Percentiles rank a stretch among this genome's conserved stretches.
Conservation (phyloP, 768 basidiomycete species). For the Mycena crocata region DNA sequence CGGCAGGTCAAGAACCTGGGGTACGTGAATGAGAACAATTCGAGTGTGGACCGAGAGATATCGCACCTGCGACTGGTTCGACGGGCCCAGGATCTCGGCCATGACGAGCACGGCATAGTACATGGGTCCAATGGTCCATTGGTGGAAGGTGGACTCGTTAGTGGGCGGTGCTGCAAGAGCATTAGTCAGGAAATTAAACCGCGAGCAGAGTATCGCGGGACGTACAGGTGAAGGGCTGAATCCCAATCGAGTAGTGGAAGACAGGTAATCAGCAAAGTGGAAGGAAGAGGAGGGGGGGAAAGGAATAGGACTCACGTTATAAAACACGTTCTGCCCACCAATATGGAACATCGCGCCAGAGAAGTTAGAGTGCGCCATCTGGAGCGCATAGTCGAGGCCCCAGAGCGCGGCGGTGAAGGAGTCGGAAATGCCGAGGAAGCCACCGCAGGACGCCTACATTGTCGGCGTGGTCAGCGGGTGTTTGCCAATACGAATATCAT, state of each 20-base stretch:
- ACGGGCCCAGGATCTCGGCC: slow-evolving; percentile 56
- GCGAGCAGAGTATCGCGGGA: background rate
- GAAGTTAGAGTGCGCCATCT: slow-evolving; percentile 55
- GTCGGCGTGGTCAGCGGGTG: background rate
- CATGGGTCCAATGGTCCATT: slow-evolving; percentile 67
- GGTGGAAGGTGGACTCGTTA: slow-evolving; percentile 53
- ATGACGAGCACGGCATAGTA: slow-evolving; percentile 60
- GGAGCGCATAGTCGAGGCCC: slow-evolving; percentile 61
- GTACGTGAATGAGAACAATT: too few species aligned
- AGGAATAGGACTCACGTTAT: slow-evolving; percentile 45
- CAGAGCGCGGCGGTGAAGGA: slow-evolving; percentile 63
- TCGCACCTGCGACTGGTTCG: slow-evolving; percentile 48
- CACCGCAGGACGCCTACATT: slow-evolving; percentile 61
- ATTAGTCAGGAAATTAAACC: slow-evolving; percentile 42
- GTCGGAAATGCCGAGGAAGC: slow-evolving; percentile 62
- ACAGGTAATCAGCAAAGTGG: too few species aligned
- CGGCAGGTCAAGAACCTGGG: slow-evolving; percentile 56
- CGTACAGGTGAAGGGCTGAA: slow-evolving; percentile 7
- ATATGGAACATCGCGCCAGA: slow-evolving; percentile 49
- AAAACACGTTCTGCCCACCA: slow-evolving; percentile 60
- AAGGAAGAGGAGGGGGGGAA: slow-evolving; percentile 36
- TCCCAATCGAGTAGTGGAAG: too few species aligned
- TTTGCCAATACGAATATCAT: background rate
- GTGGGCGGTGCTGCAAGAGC: slow-evolving; percentile 61
- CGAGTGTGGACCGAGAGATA: too few species aligned